Evolutionary conservation across 192 early-diverging fungal genomes (phyloP).

Genomic region (Mortierella alpina): DNA sequence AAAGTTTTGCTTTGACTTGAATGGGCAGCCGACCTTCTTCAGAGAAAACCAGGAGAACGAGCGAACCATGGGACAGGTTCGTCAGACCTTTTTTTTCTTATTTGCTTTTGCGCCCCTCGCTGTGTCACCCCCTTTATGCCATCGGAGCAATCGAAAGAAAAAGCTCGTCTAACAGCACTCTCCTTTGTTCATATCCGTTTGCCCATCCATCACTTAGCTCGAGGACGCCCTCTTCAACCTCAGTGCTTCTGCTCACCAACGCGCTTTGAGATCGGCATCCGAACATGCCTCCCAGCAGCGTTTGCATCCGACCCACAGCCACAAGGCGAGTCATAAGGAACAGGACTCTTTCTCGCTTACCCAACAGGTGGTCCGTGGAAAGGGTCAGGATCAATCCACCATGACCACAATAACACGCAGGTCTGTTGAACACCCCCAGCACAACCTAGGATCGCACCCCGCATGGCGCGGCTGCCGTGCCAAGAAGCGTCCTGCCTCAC

Average conservation of each 20-base stretch:
- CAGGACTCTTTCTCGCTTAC: constrained; percentile 17
- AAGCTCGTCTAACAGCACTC: background rate
- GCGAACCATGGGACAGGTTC: constrained; percentile 52
- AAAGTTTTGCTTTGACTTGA: constrained; percentile 83
- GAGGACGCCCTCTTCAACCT: constrained; percentile 59
- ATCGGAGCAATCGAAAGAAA: background rate
- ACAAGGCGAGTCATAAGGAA: constrained; percentile 13
- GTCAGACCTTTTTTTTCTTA: background rate
- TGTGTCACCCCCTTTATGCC: background rate
- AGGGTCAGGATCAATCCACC: constrained; percentile 19
- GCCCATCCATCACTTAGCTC: constrained; percentile 30
- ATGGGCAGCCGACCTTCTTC: constrained; percentile 79
- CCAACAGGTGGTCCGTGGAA: constrained; percentile 22
- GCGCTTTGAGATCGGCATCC: constrained; percentile 32
- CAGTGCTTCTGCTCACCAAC: constrained; percentile 53
- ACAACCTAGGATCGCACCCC: background rate
- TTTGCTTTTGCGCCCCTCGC: background rate
- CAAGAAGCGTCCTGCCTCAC: constrained; percentile 52
- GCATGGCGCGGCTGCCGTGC: constrained; percentile 45
- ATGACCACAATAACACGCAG: constrained; percentile 35
- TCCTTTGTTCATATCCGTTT: constrained; percentile 7
- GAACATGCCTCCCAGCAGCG: constrained; percentile 17
- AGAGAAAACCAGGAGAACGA: constrained; percentile 68
- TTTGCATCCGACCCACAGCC: background rate
- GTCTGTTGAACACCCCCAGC: constrained; percentile 29